Evolutionary conservation across 306 rosid species (phyloP).

Genomic region (Corylus americana): DNA sequence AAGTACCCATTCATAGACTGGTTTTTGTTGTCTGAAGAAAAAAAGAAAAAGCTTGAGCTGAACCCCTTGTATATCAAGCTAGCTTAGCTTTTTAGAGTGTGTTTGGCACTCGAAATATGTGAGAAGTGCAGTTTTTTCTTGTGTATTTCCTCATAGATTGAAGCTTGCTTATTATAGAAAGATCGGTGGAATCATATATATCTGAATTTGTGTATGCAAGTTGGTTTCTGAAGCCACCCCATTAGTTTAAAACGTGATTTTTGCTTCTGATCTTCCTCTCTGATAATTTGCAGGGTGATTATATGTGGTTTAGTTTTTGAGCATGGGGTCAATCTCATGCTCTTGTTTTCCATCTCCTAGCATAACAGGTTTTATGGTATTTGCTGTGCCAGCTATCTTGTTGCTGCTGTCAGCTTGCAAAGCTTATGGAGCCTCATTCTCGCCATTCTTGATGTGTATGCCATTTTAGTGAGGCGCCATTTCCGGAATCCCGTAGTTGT

Average conservation of each 20-base stretch:
- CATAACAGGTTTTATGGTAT: conserved; percentile 30
- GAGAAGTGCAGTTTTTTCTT: neutral
- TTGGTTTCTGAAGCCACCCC: neutral
- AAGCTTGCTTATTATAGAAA: neutral
- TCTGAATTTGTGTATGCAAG: neutral
- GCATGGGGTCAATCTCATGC: conserved; percentile 6
- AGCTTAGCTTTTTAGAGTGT: neutral
- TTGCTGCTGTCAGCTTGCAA: conserved; percentile 61
- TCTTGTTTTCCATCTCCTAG: neutral
- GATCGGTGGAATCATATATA: neutral
- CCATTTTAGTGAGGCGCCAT: conserved; percentile 58
- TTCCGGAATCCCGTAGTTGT: conserved; percentile 45
- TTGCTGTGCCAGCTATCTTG: conserved; percentile 53
- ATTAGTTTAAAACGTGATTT: neutral
- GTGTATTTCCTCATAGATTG: neutral
- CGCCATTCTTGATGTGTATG: conserved; percentile 52
- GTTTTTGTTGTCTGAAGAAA: neutral
- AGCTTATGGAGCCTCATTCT: conserved; percentile 60
- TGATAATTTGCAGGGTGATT: conserved; percentile 16
- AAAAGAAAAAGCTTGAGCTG: neutral
- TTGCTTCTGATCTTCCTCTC: neutral
- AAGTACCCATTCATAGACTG: neutral
- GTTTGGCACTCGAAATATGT: neutral
- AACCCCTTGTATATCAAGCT: neutral
- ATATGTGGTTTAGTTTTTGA: neutral